Evolutionary conservation across 805 yeast genomes (phyloP).

Genomic region (Saccharomycopsis selenospora): DNA sequence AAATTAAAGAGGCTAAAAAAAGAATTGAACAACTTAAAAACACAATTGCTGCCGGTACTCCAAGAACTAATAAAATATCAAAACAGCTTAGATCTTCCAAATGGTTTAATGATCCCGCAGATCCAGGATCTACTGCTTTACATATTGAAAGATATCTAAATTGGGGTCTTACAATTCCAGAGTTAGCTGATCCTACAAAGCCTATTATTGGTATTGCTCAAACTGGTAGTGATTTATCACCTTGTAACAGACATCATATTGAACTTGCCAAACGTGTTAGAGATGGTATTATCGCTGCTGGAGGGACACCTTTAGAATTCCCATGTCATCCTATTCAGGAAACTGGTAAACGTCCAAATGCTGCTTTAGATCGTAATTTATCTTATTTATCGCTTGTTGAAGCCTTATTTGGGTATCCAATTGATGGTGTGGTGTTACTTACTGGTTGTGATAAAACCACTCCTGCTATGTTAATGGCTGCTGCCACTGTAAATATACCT

Average conservation of each 20-base stretch:
- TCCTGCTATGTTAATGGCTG: conserved; percentile 49
- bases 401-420: conserved; percentile 23
- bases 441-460: conserved; percentile 43
- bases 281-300: conserved; percentile 24
- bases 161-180: conserved; percentile 24
- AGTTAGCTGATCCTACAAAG: conserved; percentile 16
- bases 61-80: not conserved
- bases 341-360: conserved; percentile 25
- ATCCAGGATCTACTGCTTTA: conserved; percentile 25
- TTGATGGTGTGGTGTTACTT: conserved; percentile 24
- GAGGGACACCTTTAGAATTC: conserved; percentile 24
- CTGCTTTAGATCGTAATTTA: conserved; percentile 24
- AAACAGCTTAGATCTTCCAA: conserved; percentile 20
- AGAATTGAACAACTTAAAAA: conserved; percentile 19
- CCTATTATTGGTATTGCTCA: conserved; percentile 22
- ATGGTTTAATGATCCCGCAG: conserved; percentile 24
- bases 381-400: conserved; percentile 24
- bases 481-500: conserved; percentile 47
- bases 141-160: conserved; percentile 25
- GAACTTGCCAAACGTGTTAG: conserved; percentile 23
- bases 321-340: conserved; percentile 26
- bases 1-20: conserved; percentile 19
- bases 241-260: conserved; percentile 25
- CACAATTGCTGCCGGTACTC: conserved; percentile 5
- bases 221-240: conserved; percentile 23